Conservation (phyloP, 1,284 basidiomycete genomes). For the Cryptococcus sp. region DNA sequence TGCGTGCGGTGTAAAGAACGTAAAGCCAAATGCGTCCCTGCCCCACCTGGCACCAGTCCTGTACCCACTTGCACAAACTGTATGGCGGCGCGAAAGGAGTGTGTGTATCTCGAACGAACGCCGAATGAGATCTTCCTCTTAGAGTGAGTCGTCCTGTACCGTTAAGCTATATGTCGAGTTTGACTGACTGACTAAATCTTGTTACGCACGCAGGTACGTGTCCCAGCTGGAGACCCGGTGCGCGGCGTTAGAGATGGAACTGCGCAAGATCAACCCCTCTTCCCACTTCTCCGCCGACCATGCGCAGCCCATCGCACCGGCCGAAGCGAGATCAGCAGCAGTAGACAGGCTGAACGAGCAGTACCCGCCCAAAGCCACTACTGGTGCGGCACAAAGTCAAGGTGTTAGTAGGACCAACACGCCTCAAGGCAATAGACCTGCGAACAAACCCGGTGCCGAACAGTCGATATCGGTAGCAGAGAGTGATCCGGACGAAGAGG, state of each 20-base stretch:
- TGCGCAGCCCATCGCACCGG: conserved; percentile 7
- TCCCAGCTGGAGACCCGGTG: conserved; percentile 33
- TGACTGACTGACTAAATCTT: conserved; percentile 1
- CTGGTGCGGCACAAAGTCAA: not conserved
- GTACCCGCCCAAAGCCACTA: conserved; percentile 17
- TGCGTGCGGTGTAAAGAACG: conserved; percentile 37
- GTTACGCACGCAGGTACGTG: conserved; percentile 26
- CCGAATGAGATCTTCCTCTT: conserved; percentile 37
- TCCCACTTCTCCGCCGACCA: conserved; percentile 23
- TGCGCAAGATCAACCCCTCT: conserved; percentile 23
- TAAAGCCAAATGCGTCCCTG: conserved; percentile 38
- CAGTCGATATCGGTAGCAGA: not conserved
- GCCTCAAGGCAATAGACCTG: not conserved
- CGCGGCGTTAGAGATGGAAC: conserved; percentile 30
- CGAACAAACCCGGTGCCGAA: not conserved
- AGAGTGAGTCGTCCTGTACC: conserved; percentile 20
- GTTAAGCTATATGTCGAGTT: not conserved
- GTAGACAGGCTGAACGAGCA: conserved; percentile 27
- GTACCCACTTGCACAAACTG: conserved; percentile 35
- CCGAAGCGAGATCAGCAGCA: conserved; percentile 25
- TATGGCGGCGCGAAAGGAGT: conserved; percentile 26
- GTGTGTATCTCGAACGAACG: conserved; percentile 33
- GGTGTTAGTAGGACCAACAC: not conserved
- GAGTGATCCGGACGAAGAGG: conserved; percentile 17
- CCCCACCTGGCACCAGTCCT: conserved; percentile 25